Evolutionary conservation across 2,329 filamentous ascomycete species (phyloP), one percentile per base, ranked within the genome.

Genomic region (Epichloe sylvatica): DNA sequence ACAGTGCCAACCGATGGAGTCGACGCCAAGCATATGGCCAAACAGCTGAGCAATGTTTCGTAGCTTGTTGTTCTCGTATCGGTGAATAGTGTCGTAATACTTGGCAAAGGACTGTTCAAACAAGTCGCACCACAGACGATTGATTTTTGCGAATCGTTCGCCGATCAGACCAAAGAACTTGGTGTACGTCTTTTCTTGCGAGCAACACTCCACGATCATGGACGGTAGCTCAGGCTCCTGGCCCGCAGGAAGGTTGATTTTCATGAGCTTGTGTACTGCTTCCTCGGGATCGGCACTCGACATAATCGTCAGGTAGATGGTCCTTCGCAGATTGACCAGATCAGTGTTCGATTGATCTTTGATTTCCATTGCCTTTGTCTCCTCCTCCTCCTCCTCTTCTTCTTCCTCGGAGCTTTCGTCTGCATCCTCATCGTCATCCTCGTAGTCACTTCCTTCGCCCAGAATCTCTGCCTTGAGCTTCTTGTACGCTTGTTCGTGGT

Each of bases 331-430:
- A 62, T 94, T 94, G 63, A 97, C 88, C 13, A 98, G 76, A 64
- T 98, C 90, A 0, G 90, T 90, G 61, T 98, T 98, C 55, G 85
- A 94, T 70, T 95, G 89, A 61, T 98, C 92, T 68, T 97, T 95
- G 71, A 98, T 94, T 65, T 98, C 92, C 66, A 97, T 76, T 19
- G 84, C 84, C 62, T 84, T 84, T 54, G 87, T 81, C 63, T 92
- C 83, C 62, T 92, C 82, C 54, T 84, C 82, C 54, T 84, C 76
- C 40, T 86, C 82, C 51, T 90, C 84, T 49, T 90, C 84, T 49
- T 86, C 84, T 13, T 78, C 81, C 0, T 79, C 79, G n/a, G 75
- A 78, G 51, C 81, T 84, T n/a, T 84, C 84, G 17, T 80, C 75
- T 1, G 76, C 74, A 1, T 67, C 67, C 33, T 51, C 52, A 25